A percentile compares a stretch with the other conserved stretches of the same genome.
Evolutionary conservation across 768 basidiomycete species (phyloP).

Genomic region (Rossbeevera mucosa): DNA sequence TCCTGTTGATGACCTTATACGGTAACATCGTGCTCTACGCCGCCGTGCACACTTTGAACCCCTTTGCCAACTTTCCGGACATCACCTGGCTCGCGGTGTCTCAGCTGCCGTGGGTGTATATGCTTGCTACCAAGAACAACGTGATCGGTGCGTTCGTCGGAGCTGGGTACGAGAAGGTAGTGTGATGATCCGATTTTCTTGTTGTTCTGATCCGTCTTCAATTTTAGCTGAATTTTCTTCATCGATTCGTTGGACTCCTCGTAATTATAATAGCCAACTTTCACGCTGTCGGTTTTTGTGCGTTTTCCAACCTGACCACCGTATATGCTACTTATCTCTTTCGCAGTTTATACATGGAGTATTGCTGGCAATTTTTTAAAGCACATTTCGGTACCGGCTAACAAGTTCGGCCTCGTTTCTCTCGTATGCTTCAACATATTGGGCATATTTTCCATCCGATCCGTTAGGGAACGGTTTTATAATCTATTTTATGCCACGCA

Average conservation of each 20-base stretch:
- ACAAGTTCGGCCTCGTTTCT: constrained; percentile 50
- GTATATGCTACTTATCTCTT: not conserved
- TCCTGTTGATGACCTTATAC: constrained; percentile 44
- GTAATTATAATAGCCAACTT: constrained; percentile 54
- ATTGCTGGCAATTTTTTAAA: constrained; percentile 38
- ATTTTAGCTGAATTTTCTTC: constrained; percentile 65
- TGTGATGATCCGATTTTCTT: not conserved
- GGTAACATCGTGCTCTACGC: constrained; percentile 41
- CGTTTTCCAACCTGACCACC: constrained; percentile 17
- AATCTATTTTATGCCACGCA: constrained; percentile 66
- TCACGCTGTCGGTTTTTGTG: constrained; percentile 56
- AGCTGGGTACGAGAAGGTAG: constrained; percentile 63
- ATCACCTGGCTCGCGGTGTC: constrained; percentile 51
- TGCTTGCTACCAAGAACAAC: constrained; percentile 69
- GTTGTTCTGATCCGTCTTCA: not conserved
- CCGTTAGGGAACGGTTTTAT: constrained; percentile 55
- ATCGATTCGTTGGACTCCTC: constrained; percentile 60
- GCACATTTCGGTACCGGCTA: constrained; percentile 32
- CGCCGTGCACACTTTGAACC: constrained; percentile 46
- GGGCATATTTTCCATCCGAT: constrained; percentile 55
- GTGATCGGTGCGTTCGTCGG: constrained; percentile 54
- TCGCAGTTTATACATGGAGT: constrained; percentile 58
- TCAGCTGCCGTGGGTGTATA: constrained; percentile 61
- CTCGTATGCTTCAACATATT: constrained; percentile 51
- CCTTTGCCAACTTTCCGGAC: constrained; percentile 48